These are phyloP conservation scores for Calycina marina DNA, from an alignment of 2,329 filamentous ascomycete species.

Conservation along the genomic window DNA sequence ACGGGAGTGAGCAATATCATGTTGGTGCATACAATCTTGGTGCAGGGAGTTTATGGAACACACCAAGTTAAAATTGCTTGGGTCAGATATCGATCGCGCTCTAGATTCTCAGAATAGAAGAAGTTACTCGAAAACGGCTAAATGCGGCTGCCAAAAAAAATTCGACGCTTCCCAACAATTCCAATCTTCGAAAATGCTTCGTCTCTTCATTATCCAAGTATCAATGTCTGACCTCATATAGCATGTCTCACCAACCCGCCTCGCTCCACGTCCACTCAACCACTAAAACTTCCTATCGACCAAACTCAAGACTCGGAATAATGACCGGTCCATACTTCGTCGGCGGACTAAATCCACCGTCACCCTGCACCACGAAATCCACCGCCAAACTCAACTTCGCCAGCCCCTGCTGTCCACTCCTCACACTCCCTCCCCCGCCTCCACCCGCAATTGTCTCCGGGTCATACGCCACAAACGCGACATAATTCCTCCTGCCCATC, in stretches of 20 bases:
- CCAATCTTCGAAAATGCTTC: slow-evolving; percentile 11
- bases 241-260: neutral
- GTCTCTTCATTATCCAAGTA: slow-evolving; percentile 1
- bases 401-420: slow-evolving; percentile 30
- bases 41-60: too few species aligned
- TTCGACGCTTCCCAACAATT: slow-evolving; percentile 9
- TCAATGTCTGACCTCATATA: slow-evolving; percentile 1
- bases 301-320: slow-evolving; percentile 72
- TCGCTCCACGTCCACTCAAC: too few species aligned
- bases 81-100: too few species aligned
- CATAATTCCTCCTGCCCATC: slow-evolving; percentile 87
- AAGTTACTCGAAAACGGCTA: too few species aligned
- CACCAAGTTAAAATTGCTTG: too few species aligned
- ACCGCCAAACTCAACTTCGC: slow-evolving; percentile 73
- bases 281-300: slow-evolving; percentile 38
- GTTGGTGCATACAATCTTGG: too few species aligned
- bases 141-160: slow-evolving; percentile 3
- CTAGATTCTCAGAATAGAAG: too few species aligned
- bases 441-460: slow-evolving; percentile 43
- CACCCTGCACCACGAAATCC: slow-evolving; percentile 93
- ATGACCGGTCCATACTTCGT: slow-evolving; percentile 97
- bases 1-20: too few species aligned
- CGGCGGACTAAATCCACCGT: slow-evolving; percentile 63
- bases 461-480: slow-evolving; percentile 87
- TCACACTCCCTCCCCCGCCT: slow-evolving; percentile 17